phyloP scores from a whole-genome alignment of 2,329 filamentous ascomycete species.

The Xylaria hypoxylon region DNA sequence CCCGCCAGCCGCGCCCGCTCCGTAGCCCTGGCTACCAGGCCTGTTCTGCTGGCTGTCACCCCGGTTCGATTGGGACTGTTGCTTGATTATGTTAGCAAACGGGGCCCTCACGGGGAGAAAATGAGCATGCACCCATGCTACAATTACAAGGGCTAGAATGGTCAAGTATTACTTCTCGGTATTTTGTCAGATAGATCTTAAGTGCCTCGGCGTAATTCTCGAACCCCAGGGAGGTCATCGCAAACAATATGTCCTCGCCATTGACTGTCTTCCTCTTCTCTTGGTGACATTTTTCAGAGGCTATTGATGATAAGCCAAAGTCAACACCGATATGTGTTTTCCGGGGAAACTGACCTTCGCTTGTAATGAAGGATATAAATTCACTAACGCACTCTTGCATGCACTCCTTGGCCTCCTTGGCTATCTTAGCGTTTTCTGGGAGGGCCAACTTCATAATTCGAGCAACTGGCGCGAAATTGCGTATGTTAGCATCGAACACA shows the following conservation, averaged over 20 bases:
- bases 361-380: constrained; percentile 99
- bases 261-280: constrained; percentile 99
- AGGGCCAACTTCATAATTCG: constrained; percentile 99
- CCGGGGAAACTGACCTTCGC: constrained; percentile 80
- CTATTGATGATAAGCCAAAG: constrained; percentile 61
- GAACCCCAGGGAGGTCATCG: constrained; percentile 98
- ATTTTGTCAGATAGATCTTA: constrained; percentile 98
- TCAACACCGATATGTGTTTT: constrained; percentile 14
- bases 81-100: constrained; percentile 50
- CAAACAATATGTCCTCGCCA: constrained; percentile 97
- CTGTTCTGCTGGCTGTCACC: constrained; percentile 65
- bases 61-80: constrained; percentile 83
- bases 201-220: constrained; percentile 98
- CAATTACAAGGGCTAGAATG: constrained; percentile 22
- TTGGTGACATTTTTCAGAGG: constrained; percentile 98
- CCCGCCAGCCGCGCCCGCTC: constrained; percentile 55
- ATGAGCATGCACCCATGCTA: constrained; percentile 21
- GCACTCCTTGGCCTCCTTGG: constrained; percentile 98
- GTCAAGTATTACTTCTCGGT: constrained; percentile 83
- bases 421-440: constrained; percentile 98
- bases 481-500: constrained; percentile 88
- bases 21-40: constrained; percentile 66
- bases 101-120: neutral
- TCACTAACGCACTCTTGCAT: constrained; percentile 99
- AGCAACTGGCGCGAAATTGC: constrained; percentile 94